Evolutionary conservation across 495 filamentous ascomycete species (phyloP), one percentile per base, ranked within the genome.

Genomic region (Gamarada debralockiae): DNA sequence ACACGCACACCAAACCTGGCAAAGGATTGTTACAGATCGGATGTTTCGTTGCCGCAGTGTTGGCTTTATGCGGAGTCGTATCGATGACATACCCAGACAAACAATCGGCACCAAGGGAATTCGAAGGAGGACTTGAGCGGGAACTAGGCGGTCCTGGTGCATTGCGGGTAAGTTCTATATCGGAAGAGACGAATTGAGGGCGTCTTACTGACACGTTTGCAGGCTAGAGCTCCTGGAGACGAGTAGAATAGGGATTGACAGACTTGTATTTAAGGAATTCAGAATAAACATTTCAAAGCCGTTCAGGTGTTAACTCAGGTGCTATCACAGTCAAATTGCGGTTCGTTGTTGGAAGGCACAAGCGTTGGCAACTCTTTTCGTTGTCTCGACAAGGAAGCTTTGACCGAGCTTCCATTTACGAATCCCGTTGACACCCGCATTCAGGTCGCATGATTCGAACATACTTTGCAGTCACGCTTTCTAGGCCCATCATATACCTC

Each of bases 41-140:
- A 45, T 71, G 67, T 56, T 96, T 96, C 64, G 71, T 96, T 15
- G 79, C 71, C 9, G 70, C 74, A 36, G 79, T 96, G 50, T 64
- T 90, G 23, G 78, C 78, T n/a, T 65, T 97, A 21, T 81, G 78
- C 59, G 87, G 82, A 47, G 75, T 81, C 21, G 82, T 95, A 34
- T 85, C 82, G 65, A 59, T 78, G 50, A 72, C 75, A 61, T 96
- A 97, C 61, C 90, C 93, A n/a, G 93, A 98, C 70, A 87, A 81
- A 74, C 82, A 81, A 23, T 80, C 83, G 40, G 84, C 75, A 58
- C 88, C 89, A 3, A 82, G 85, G 50, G 86, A 86, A 54, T 99
- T 87, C 63, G 84, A 86, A 51, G 87, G 79, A 52, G 95, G 95
- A 22, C 67, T 99, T 52, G 84, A 92, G 67, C 77, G 78, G 55